Evolutionary conservation across 371 early-diverging fungal species (phyloP), one percentile per base, ranked within the genome.

Genomic region (Fennellomyces sp.): DNA sequence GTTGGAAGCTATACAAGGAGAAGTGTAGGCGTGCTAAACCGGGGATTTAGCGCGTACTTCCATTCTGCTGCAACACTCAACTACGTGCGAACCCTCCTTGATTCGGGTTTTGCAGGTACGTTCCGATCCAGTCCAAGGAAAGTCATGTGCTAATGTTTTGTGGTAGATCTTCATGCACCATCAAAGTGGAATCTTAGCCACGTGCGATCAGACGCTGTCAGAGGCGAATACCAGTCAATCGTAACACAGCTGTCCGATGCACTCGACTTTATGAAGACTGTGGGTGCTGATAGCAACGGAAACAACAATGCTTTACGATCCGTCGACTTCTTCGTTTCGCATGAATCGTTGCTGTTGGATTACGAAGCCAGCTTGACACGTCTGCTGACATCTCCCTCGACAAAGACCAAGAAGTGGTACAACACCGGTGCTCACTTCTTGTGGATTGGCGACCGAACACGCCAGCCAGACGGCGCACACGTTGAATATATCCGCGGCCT

Each of bases 401-500:
- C 73, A 29, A 72, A 70, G 8, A 65, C 63, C 25, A 73, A 70
- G 58, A 75, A 80, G 58, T 88, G 65, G 70, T 87, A 72, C 68
- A 88, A 81, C 57, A 64, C 92, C 10, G 93, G 94, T 12, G 83
- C 96, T 4, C 97, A 97, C 73, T 97, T 94, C 73, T 80, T 98
- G 73, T 98, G 98, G 98, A 94, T 97, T 57, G 98, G 98, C 23
- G 98, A 98, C 76, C 89, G 98, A 51, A 98, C 98, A 7, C 87
- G 98, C 21, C 97, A 97, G 69, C 84, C 96, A 8, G 89, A 94
- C 70, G 95, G 95, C 33, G 98, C 94, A 0, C 98, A 98, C 61
- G 87, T 98, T 17, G 97, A 98, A 66, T 98, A 95, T 77, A 95
- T 97, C 73, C 83, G 94, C 58, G 97, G 97, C 21, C 86, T 98